Conservation (phyloP, 148 eudicot species). For the Bassia scoparia region DNA sequence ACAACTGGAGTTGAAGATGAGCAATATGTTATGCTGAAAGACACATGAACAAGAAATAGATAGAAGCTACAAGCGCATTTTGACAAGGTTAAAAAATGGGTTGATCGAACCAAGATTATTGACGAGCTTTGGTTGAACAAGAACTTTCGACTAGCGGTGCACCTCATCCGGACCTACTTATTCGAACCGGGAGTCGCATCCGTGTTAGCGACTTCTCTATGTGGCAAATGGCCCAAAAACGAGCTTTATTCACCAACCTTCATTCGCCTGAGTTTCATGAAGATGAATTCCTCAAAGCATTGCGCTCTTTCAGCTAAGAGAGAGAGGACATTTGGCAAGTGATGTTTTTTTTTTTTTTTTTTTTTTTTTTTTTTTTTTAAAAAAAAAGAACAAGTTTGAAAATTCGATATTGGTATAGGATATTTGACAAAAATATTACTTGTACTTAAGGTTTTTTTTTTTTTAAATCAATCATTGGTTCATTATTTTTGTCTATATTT, state of each 20-base stretch:
- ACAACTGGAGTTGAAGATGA: too few relatives aligned
- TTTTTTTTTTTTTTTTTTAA: too few relatives aligned
- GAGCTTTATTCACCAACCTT: conserved; percentile 6
- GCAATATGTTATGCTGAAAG: conserved; percentile 19
- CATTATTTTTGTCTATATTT: too few relatives aligned
- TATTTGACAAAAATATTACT: too few relatives aligned
- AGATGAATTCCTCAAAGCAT: neutral
- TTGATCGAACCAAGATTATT: neutral
- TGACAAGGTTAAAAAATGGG: conserved; percentile 6
- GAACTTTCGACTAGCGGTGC: conserved; percentile 1
- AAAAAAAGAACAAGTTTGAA: too few relatives aligned
- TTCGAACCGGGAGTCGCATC: conserved; percentile 13
- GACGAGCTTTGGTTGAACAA: neutral
- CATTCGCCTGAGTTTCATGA: neutral
- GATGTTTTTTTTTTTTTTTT: neutral
- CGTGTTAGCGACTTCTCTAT: conserved; percentile 13
- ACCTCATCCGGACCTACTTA: conserved; percentile 16
- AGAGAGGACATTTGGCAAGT: neutral
- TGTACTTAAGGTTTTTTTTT: too few relatives aligned
- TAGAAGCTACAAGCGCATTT: neutral
- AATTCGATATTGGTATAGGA: too few relatives aligned
- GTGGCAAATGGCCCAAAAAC: conserved; percentile 20
- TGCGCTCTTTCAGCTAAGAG: neutral
- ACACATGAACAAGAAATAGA: conserved; percentile 14
- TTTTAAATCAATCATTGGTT: too few relatives aligned